Evolutionary conservation across 108 stramenopile genomes (phyloP), one percentile per base, ranked within the genome.

Genomic region (Cyclostephanos tholiformis): DNA sequence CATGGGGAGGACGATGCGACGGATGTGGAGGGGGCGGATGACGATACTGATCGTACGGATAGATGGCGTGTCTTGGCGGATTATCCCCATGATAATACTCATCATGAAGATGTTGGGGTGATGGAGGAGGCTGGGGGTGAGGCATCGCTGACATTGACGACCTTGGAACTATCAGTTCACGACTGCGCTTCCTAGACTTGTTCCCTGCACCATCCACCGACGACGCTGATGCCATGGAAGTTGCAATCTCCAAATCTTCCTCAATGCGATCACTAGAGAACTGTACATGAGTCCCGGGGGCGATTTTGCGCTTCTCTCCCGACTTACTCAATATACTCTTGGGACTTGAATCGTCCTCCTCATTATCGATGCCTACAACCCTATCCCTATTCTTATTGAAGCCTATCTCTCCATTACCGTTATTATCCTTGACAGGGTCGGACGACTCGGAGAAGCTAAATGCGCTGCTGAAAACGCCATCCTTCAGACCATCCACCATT

Each of bases 301-400:
- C 43, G 17, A 65, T 48, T 29, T 58, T 74, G 26, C 74, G 53
- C 74, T 67, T 74, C 51, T 65, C 74, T 16, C 59, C 59, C 30
- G 35, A 38, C 30, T 67, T 74, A n/a, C 32, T 53, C 2, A 67
- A 53, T 32, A 65, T 38, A 17, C 63, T 65, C 63, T 67, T 74
- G n/a, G 36, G 36, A 43, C 55, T 56, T 2, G 58, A 58, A 66
- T 65, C 65, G 6, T 53, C 65, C 13, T 64, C 53, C 32, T 56
- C 12, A 14, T 6, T 17, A 9, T 43, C 60, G n/a, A n/a, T n/a
- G n/a, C n/a, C n/a, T n/a, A n/a, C n/a, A n/a, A n/a, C n/a, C 23
- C 48, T 46, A 20, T 29, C 44, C 43, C 51, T 20, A 29, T 72
- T 17, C 6, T 63, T 48, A 48, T 50, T 63, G 32, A 41, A 38